Evolutionary conservation across 2,329 filamentous ascomycete genomes (phyloP).

Genomic region (Tricladium varicosporioides): DNA sequence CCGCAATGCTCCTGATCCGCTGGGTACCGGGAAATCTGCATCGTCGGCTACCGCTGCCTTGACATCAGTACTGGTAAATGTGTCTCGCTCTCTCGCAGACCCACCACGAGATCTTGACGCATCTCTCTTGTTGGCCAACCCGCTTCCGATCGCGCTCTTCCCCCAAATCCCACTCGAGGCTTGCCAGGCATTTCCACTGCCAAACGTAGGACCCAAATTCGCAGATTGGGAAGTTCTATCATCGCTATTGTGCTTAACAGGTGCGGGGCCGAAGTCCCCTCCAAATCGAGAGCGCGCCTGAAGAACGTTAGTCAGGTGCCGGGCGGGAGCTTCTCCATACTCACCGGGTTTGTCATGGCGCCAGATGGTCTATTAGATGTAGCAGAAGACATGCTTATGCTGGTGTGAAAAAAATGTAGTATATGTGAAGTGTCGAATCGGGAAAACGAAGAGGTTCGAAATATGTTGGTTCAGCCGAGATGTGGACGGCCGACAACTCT

Average conservation of each 20-base stretch:
- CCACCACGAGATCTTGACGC: slow-evolving; percentile 48
- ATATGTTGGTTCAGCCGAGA: slow-evolving; percentile 22
- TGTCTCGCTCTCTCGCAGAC: slow-evolving; percentile 23
- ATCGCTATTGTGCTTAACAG: slow-evolving; percentile 30
- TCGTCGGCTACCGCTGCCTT: slow-evolving; percentile 37
- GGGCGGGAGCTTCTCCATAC: slow-evolving; percentile 35
- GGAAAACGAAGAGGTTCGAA: slow-evolving; percentile 10
- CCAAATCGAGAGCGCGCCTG: slow-evolving; percentile 35
- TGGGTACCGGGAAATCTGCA: slow-evolving; percentile 46
- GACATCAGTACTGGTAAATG: slow-evolving; percentile 24
- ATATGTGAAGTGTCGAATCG: slow-evolving; percentile 10
- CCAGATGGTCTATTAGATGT: slow-evolving; percentile 34
- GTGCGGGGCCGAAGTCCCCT: slow-evolving; percentile 38
- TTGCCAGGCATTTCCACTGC: slow-evolving; percentile 38
- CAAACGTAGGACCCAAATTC: slow-evolving; percentile 43
- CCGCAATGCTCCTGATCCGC: slow-evolving; percentile 68
- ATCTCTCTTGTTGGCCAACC: slow-evolving; percentile 46
- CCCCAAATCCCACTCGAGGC: slow-evolving; percentile 50
- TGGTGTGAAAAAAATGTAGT: slow-evolving; percentile 33
- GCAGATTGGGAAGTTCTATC: slow-evolving; percentile 37
- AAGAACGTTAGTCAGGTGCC: slow-evolving; percentile 23
- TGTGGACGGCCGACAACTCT: slow-evolving; percentile 17
- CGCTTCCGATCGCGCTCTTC: slow-evolving; percentile 43
- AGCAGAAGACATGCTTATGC: slow-evolving; percentile 34
- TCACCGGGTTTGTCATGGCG: slow-evolving; percentile 40